Base-by-base conservation (phyloP, 2,329 filamentous ascomycete genomes). In the Pseudogymnoascus verrucosus region DNA sequence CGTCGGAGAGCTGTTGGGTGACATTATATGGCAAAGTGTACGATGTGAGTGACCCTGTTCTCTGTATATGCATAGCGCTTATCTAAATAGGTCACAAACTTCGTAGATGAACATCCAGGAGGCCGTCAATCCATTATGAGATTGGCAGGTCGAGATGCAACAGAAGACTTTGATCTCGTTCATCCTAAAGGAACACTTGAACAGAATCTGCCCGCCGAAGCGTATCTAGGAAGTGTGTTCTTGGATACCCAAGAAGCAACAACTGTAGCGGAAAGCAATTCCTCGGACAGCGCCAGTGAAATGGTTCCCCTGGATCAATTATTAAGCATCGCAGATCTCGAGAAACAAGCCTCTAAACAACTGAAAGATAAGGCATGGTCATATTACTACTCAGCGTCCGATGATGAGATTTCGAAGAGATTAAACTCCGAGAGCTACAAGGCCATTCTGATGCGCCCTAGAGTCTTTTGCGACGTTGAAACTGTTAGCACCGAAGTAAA, bases 331-430 rank as follows among this genome's bases (percentile, higher is more conserved):
- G 77, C 85, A 65, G 86, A 89, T 74, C 89, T 89, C 69, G 80
- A 84, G 61, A 65, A 75, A 12, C 82, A 81, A 0, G 86, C 86
- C 4, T 78, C 79, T n/a, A 76, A 77, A 28, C 81, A 79, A 7
- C 78, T 86, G 59, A 78, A 79, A 8, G 79, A 80, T 23, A 89
- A 89, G 70, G 82, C 86, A n/a, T 89, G 84, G 84, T 87, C 86
- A 0, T 89, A 89, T 69, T 83, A 86, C 70, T 87, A 84, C 21
- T 88, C 84, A 7, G 87, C 86, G 1, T 83, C 86, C 10, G 88
- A 85, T 5, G 87, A 98, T 75, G 80, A 91, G 21, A 80, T 80
- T 69, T 84, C 87, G 37, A 83, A 85, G 59, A 76, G 76, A 19
- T 78, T 80, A 60, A 89, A 89, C 71, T 78, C 76, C 26, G 76